Conservation (phyloP, 441 rosid species). For the Corymbia citriodora region DNA sequence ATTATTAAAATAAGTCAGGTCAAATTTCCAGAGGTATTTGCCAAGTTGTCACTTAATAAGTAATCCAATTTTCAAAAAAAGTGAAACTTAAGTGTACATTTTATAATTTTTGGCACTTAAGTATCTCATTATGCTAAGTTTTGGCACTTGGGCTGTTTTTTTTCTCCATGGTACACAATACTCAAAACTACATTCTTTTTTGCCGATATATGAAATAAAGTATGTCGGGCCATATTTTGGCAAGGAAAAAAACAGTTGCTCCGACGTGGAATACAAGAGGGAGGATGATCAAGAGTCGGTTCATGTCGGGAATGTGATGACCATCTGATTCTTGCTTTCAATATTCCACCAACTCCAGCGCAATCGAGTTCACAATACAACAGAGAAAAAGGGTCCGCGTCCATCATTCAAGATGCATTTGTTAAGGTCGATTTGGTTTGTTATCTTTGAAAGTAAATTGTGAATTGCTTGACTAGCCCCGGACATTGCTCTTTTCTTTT, state of each 20-base stretch:
- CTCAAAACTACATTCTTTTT: too few species aligned
- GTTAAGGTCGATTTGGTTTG: background rate
- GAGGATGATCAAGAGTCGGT: too few species aligned
- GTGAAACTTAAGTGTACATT: too few species aligned
- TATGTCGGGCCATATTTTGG: background rate
- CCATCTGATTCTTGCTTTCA: background rate
- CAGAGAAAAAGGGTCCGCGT: background rate
- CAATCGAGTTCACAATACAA: background rate
- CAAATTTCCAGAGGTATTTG: too few species aligned
- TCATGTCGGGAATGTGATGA: too few species aligned
- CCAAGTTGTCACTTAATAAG: too few species aligned
- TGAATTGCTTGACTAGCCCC: background rate
- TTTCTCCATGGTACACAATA: too few species aligned
- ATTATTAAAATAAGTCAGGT: too few species aligned
- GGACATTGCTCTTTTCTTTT: background rate
- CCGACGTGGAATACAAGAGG: fast-evolving
- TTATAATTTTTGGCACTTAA: too few species aligned
- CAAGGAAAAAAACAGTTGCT: fast-evolving
- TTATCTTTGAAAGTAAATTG: background rate
- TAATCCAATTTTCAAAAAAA: too few species aligned
- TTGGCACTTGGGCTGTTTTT: too few species aligned
- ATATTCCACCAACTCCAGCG: background rate
- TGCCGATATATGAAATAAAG: background rate
- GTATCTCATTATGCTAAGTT: too few species aligned
- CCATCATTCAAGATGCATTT: background rate